Conservation (phyloP, 2,329 filamentous ascomycete species). For the Ilyonectria robusta region DNA sequence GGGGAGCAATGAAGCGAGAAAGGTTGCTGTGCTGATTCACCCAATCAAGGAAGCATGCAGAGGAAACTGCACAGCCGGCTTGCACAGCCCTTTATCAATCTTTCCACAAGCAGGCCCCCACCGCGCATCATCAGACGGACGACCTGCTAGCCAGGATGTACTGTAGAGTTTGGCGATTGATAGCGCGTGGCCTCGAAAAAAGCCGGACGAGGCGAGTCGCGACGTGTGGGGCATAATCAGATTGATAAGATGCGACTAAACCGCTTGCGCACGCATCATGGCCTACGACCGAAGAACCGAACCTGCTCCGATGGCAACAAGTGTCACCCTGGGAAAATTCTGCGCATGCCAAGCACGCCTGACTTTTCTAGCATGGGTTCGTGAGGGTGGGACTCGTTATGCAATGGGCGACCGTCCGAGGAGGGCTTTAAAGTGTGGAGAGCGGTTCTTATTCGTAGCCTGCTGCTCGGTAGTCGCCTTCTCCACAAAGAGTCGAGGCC, state of each 20-base stretch:
- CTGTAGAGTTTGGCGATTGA: neutral
- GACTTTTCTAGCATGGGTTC: neutral
- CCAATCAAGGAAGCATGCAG: neutral
- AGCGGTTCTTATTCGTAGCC: neutral
- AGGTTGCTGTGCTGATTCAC: neutral
- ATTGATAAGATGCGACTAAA: constrained; percentile 5
- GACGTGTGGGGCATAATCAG: neutral
- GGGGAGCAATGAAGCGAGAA: neutral
- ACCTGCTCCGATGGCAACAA: neutral
- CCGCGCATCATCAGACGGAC: neutral
- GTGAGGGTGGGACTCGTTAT: neutral
- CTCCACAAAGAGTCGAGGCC: neutral
- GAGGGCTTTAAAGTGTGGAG: neutral
- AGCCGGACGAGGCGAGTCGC: neutral
- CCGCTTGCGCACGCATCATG: neutral
- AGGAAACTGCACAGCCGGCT: neutral
- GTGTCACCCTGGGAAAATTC: neutral
- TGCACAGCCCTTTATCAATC: constrained; percentile 3
- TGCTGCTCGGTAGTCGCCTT: neutral
- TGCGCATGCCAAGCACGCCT: neutral
- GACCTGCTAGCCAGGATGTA: neutral
- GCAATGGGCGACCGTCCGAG: neutral
- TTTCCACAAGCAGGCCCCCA: neutral
- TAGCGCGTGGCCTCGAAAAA: neutral
- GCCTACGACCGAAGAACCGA: neutral